Evolutionary conservation across 257 asterid species (phyloP).

Genomic region (Coffea eugenioides): DNA sequence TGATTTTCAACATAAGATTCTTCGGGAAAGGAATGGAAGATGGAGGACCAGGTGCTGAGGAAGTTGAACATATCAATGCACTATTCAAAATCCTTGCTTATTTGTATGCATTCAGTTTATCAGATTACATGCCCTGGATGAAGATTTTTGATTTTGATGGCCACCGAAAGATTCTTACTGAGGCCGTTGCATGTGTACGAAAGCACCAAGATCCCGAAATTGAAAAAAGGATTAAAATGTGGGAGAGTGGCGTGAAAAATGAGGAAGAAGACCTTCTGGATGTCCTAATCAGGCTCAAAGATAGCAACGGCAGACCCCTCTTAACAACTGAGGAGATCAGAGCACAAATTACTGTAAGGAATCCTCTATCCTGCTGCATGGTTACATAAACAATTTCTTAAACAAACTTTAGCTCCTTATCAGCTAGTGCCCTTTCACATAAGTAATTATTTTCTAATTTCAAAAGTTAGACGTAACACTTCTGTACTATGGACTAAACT

Average conservation of each 20-base stretch:
- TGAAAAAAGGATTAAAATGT: conserved; percentile 27
- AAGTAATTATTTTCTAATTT: no score
- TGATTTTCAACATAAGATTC: conserved; percentile 14
- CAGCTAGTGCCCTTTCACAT: no score
- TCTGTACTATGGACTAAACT: no score
- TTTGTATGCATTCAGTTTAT: conserved; percentile 13
- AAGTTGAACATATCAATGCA: conserved; percentile 27
- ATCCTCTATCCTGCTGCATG: no score
- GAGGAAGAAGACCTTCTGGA: conserved; percentile 34
- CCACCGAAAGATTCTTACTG: conserved; percentile 7
- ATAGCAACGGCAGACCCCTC: conserved; percentile 13
- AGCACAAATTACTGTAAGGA: conserved; percentile 1
- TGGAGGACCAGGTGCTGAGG: conserved; percentile 39
- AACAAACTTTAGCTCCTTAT: no score
- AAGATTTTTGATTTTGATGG: conserved; percentile 34
- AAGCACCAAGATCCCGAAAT: conserved; percentile 25
- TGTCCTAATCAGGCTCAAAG: conserved; percentile 29
- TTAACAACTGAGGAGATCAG: conserved; percentile 29
- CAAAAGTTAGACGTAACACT: no score
- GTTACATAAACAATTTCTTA: no score
- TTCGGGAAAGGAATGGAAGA: conserved; percentile 22
- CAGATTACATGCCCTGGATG: conserved; percentile 30
- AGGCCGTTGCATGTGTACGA: conserved; percentile 6
- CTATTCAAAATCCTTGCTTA: neutral
- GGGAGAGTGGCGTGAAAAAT: conserved; percentile 27